Evolutionary conservation across 495 filamentous ascomycete species (phyloP).

Genomic region (Lepraria neglecta): DNA sequence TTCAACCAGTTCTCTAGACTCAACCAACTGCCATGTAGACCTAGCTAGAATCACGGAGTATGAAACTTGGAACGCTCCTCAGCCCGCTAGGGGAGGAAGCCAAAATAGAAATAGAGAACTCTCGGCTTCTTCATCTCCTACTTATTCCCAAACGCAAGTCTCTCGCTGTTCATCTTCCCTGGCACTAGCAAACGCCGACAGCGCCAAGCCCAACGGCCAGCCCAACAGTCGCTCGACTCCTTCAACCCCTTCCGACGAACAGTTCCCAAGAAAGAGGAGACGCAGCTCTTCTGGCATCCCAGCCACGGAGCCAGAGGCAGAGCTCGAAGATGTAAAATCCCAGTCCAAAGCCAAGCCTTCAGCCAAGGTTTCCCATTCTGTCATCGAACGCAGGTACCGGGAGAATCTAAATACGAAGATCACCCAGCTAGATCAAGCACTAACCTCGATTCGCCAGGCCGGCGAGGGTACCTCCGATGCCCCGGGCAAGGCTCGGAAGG

Average conservation of each 20-base stretch:
- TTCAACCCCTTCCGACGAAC: neutral
- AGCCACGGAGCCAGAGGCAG: neutral
- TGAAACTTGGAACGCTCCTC: conserved; percentile 1
- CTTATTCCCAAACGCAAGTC: neutral
- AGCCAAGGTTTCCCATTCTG: conserved; percentile 93
- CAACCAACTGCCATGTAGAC: neutral
- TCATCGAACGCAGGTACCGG: conserved; percentile 92
- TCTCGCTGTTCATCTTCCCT: neutral
- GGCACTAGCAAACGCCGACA: neutral
- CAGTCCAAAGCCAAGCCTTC: conserved; percentile 48
- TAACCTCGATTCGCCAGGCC: neutral
- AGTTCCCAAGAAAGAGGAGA: neutral
- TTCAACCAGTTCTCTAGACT: neutral
- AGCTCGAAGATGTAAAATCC: neutral
- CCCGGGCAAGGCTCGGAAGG: conserved; percentile 6
- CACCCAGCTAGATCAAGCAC: conserved; percentile 51
- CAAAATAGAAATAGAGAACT: neutral
- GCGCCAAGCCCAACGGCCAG: neutral
- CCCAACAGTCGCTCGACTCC: neutral
- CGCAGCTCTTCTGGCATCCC: neutral
- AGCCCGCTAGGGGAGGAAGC: neutral
- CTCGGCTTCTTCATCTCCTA: neutral
- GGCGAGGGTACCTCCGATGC: neutral
- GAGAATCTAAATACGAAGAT: conserved; percentile 96
- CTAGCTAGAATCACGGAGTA: neutral